These are phyloP conservation scores for Syncephalastrum monosporum DNA, from an alignment of 371 early-diverging fungal species.

Conservation along the genomic window DNA sequence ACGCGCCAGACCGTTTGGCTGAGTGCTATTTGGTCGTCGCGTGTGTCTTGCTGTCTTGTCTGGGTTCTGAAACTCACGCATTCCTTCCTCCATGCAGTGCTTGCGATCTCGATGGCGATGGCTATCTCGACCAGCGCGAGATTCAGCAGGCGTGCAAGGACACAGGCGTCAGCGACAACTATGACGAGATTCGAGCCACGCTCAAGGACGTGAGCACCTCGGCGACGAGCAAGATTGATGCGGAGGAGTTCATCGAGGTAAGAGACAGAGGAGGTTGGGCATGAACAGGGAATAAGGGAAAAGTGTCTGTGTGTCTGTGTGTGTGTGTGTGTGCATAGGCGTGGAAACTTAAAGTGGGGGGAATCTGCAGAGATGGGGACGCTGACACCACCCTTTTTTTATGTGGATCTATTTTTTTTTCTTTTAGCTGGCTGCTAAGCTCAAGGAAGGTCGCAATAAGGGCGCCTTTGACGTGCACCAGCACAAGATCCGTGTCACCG, in stretches of 20 bases:
- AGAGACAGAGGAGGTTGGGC: constrained; percentile 3
- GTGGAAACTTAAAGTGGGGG: not conserved
- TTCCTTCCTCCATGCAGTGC: constrained; percentile 35
- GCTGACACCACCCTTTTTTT: not conserved
- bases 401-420: too few relatives aligned
- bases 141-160: constrained; percentile 68
- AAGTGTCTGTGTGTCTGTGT: not conserved
- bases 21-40: not conserved
- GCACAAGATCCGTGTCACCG: constrained; percentile 84
- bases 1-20: not conserved
- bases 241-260: constrained; percentile 86
- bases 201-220: constrained; percentile 72
- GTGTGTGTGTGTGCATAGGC: not conserved
- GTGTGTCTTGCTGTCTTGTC: not conserved
- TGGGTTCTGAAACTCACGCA: too few relatives aligned
- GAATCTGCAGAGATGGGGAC: not conserved
- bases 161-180: constrained; percentile 68
- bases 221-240: constrained; percentile 72
- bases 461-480: constrained; percentile 63
- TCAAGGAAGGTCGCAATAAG: constrained; percentile 65
- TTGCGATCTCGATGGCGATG: constrained; percentile 73
- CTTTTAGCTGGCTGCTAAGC: constrained; percentile 59
- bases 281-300: constrained; percentile 1
- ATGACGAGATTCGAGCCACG: constrained; percentile 76
- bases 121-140: constrained; percentile 74